Percentiles rank a stretch among this genome's conserved stretches.
phyloP scores from a whole-genome alignment of 176 grass and related monocot genomes.

The Canna indica region DNA sequence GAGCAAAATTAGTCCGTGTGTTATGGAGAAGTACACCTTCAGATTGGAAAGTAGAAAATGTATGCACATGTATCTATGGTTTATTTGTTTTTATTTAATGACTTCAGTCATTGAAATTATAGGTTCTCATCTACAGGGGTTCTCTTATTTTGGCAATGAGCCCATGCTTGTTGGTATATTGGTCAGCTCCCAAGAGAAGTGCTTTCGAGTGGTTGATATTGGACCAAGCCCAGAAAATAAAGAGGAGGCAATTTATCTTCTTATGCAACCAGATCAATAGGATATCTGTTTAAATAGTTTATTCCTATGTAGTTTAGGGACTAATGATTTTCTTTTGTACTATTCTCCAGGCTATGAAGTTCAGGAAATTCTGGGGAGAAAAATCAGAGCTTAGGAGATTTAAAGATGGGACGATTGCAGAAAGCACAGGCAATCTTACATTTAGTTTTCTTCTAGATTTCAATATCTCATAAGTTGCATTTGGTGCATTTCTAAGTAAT shows the following conservation, averaged over 20 bases:
- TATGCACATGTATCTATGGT: slow-evolving; percentile 27
- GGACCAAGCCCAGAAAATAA: slow-evolving; percentile 77
- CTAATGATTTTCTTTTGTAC: not conserved
- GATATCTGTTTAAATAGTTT: not conserved
- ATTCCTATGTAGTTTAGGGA: slow-evolving; percentile 23
- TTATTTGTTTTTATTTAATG: not conserved
- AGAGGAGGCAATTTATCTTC: slow-evolving; percentile 43
- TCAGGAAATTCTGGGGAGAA: slow-evolving; percentile 87
- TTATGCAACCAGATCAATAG: not conserved
- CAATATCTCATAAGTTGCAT: too few relatives aligned
- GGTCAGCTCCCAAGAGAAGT: slow-evolving; percentile 56
- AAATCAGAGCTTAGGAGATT: slow-evolving; percentile 95
- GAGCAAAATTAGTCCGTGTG: slow-evolving; percentile 72
- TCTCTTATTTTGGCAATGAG: slow-evolving; percentile 66
- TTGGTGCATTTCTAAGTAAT: too few relatives aligned
- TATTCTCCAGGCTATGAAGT: slow-evolving; percentile 44
- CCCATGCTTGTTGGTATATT: slow-evolving; percentile 54
- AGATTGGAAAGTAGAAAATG: slow-evolving; percentile 83
- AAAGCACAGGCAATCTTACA: slow-evolving; percentile 68
- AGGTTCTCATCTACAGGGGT: slow-evolving; percentile 44
- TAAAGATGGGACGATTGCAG: slow-evolving; percentile 89
- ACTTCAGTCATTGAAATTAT: not conserved
- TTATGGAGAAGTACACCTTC: slow-evolving; percentile 80
- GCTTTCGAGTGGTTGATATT: slow-evolving; percentile 72
- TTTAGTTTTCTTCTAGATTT: slow-evolving; percentile 1